Evolutionary conservation across 2,329 filamentous ascomycete genomes (phyloP).

Genomic region (Fusarium stilboides): DNA sequence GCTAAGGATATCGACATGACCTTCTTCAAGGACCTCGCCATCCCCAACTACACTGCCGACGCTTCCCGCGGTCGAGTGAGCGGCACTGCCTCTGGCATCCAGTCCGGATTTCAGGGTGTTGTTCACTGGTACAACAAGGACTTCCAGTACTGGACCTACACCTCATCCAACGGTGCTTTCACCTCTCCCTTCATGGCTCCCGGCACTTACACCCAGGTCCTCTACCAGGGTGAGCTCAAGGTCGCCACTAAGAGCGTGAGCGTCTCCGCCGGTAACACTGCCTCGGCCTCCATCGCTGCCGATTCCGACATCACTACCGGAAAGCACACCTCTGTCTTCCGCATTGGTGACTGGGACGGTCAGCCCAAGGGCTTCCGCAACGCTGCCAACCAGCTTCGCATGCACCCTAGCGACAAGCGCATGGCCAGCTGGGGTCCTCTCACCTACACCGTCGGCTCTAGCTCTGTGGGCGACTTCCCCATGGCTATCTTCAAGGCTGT

Average conservation of each 20-base stretch:
- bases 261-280: slow-evolving; percentile 65
- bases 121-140: slow-evolving; percentile 76
- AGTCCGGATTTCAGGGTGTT: slow-evolving; percentile 67
- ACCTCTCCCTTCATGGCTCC: slow-evolving; percentile 77
- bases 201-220: slow-evolving; percentile 77
- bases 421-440: slow-evolving; percentile 73
- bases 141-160: slow-evolving; percentile 77
- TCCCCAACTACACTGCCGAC: slow-evolving; percentile 71
- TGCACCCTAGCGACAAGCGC: slow-evolving; percentile 77
- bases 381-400: slow-evolving; percentile 75
- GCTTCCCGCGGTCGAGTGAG: slow-evolving; percentile 71
- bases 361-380: slow-evolving; percentile 76
- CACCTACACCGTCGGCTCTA: slow-evolving; percentile 74
- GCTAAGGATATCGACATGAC: slow-evolving; percentile 65
- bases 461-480: slow-evolving; percentile 68
- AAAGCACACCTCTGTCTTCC: slow-evolving; percentile 70
- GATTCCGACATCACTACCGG: slow-evolving; percentile 60
- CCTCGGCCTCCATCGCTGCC: slow-evolving; percentile 66
- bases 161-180: slow-evolving; percentile 69
- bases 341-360: slow-evolving; percentile 77
- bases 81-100: slow-evolving; percentile 72
- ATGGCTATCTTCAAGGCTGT: slow-evolving; percentile 76
- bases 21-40: slow-evolving; percentile 71
- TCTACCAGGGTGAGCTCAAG: slow-evolving; percentile 72
- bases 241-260: slow-evolving; percentile 65